A percentile compares a stretch with the other conserved stretches of the same genome.
Conservation (phyloP, 164 flowering plant genomes). For the Chimonanthus praecox region DNA sequence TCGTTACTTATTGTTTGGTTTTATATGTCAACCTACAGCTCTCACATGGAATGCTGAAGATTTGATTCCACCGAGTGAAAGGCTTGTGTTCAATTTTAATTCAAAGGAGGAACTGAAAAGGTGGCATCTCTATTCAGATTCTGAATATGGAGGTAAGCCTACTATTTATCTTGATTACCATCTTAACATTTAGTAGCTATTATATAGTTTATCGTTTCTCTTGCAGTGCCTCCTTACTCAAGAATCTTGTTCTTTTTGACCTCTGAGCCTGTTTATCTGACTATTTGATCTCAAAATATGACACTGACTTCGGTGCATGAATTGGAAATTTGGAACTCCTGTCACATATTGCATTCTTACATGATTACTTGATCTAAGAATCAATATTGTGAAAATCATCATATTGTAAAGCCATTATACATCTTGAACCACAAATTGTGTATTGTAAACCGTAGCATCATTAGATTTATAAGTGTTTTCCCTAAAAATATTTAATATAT, state of each 20-base stretch:
- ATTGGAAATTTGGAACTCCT: too few relatives aligned
- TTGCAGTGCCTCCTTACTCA: neutral
- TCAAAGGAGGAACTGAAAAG: slow-evolving; percentile 77
- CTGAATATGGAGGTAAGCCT: slow-evolving; percentile 82
- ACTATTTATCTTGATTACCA: neutral
- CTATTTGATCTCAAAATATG: neutral
- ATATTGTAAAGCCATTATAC: too few relatives aligned
- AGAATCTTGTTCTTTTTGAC: neutral
- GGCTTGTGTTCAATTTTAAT: slow-evolving; percentile 57
- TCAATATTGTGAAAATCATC: too few relatives aligned
- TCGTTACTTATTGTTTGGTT: neutral
- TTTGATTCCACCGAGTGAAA: slow-evolving; percentile 69
- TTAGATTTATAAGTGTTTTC: too few relatives aligned
- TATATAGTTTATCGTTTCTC: neutral
- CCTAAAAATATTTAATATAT: too few relatives aligned
- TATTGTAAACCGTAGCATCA: too few relatives aligned
- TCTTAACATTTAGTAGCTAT: neutral
- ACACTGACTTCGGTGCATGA: too few relatives aligned
- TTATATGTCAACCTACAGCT: slow-evolving; percentile 34
- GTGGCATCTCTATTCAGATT: slow-evolving; percentile 98
- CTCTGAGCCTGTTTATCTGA: neutral
- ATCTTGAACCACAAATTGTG: too few relatives aligned
- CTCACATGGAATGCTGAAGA: slow-evolving; percentile 73
- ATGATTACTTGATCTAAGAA: too few relatives aligned
- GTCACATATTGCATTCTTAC: too few relatives aligned